phyloP scores from a whole-genome alignment of 352 stramenopile genomes.

The Phytophthora gonapodyides region DNA sequence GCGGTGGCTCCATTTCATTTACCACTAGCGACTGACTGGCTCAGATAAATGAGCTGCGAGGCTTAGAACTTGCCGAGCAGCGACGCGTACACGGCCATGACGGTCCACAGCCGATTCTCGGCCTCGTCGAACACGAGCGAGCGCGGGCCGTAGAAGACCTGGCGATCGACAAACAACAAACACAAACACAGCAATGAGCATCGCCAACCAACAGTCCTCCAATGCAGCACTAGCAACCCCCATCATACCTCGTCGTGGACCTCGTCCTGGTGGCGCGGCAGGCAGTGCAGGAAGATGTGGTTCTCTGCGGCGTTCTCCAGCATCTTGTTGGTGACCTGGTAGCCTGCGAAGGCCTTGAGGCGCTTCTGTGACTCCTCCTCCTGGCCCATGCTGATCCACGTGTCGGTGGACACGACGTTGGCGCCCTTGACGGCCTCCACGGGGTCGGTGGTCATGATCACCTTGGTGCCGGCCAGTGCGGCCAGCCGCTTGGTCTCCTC shows the following conservation, averaged over 20 bases:
- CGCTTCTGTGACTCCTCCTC: constrained; percentile 94
- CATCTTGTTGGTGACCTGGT: constrained; percentile 94
- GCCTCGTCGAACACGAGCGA: constrained; percentile 98
- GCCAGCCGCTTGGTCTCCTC: constrained; percentile 90
- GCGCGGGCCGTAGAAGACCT: constrained; percentile 95
- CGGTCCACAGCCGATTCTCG: constrained; percentile 99
- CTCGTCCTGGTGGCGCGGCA: constrained; percentile 97
- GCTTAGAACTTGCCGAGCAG: constrained; percentile 43
- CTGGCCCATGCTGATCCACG: constrained; percentile 97
- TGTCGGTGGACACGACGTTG: constrained; percentile 97
- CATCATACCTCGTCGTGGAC: constrained; percentile 93
- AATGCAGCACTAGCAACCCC: neutral
- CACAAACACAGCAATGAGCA: constrained; percentile 3
- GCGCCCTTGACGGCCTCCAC: constrained; percentile 93
- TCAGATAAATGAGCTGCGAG: constrained; percentile 3
- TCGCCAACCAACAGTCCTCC: neutral
- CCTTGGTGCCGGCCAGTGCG: constrained; percentile 64
- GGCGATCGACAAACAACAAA: neutral
- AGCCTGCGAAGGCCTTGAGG: constrained; percentile 95
- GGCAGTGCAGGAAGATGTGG: constrained; percentile 98
- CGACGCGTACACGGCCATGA: constrained; percentile 95
- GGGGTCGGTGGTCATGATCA: constrained; percentile 90
- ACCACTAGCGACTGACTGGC: constrained; percentile 9
- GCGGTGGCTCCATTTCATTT: constrained; percentile 29
- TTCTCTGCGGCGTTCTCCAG: constrained; percentile 90